phyloP scores from a whole-genome alignment of 2,329 filamentous ascomycete genomes.

The Penicillium italicum region DNA sequence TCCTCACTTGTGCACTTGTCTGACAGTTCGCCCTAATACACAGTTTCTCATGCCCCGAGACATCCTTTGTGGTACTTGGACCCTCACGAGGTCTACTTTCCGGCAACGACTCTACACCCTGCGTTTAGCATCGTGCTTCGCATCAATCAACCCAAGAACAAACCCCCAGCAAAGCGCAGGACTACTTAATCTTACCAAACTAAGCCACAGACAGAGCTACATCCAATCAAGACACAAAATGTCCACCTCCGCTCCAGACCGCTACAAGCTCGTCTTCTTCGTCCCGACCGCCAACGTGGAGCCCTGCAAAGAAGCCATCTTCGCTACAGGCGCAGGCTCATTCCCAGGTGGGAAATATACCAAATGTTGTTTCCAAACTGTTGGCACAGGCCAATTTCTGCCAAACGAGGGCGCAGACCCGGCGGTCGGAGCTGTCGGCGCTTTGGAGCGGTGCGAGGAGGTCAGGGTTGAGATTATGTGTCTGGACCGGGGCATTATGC shows the following conservation, averaged over 20 bases:
- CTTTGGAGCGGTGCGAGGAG: conserved; percentile 41
- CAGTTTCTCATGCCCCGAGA: background rate
- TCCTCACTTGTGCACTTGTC: conserved; percentile 6
- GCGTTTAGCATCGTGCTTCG: background rate
- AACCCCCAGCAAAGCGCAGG: background rate
- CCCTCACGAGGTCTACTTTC: conserved; percentile 1
- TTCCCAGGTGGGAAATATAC: conserved; percentile 43
- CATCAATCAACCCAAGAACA: background rate
- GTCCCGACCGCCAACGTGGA: conserved; percentile 40
- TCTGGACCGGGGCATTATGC: conserved; percentile 37
- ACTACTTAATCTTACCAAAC: background rate
- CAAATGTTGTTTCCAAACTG: conserved; percentile 40
- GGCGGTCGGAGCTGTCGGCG: conserved; percentile 39
- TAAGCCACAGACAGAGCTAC: background rate
- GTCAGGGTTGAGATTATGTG: conserved; percentile 45
- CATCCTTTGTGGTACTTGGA: background rate
- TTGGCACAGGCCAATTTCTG: conserved; percentile 43
- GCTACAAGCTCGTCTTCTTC: conserved; percentile 46
- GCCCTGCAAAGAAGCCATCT: conserved; percentile 42
- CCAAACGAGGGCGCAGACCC: conserved; percentile 40
- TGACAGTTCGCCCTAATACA: background rate
- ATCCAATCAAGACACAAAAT: conserved; percentile 17
- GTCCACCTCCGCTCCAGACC: conserved; percentile 25
- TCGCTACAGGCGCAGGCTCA: conserved; percentile 41
- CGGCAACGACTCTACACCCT: background rate